Evolutionary conservation across 345 rosid species (phyloP).

Genomic region (Citropsis articulata): DNA sequence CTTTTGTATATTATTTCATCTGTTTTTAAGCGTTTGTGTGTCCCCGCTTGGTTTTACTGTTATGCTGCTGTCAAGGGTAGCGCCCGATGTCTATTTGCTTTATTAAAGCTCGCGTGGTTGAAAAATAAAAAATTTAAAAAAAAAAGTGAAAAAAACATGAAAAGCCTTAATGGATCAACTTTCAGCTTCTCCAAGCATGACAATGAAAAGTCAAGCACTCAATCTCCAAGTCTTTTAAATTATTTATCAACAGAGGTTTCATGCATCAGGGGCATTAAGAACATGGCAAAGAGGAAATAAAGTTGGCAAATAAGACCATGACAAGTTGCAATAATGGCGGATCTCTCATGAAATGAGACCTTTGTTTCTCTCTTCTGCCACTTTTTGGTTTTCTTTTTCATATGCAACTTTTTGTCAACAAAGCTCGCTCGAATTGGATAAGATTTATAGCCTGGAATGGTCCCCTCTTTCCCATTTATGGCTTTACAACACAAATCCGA

Average conservation of each 20-base stretch:
- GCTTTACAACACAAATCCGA: background rate
- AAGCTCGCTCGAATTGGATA: constrained; percentile 6
- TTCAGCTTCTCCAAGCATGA: background rate
- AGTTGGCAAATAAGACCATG: background rate
- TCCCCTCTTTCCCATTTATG: background rate
- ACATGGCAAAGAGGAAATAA: background rate
- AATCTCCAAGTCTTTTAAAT: background rate
- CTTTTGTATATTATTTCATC: too few relatives aligned
- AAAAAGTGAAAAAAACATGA: too few relatives aligned
- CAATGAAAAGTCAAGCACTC: background rate
- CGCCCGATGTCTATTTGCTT: too few relatives aligned
- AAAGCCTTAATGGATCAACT: background rate
- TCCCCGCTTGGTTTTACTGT: too few relatives aligned
- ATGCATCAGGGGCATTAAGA: background rate
- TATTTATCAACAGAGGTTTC: background rate
- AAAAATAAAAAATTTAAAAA: too few relatives aligned
- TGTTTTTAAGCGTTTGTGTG: too few relatives aligned
- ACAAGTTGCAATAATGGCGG: background rate
- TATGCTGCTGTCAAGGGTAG: too few relatives aligned
- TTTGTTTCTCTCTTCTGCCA: background rate
- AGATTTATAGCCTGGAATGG: background rate
- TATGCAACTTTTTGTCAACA: background rate
- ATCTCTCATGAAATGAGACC: background rate
- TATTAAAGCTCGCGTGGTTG: too few relatives aligned
- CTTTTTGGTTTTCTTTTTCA: background rate